Evolutionary conservation across 805 yeast genomes (phyloP), one percentile per base, ranked within the genome.

Genomic region (Saturnispora sanitii): DNA sequence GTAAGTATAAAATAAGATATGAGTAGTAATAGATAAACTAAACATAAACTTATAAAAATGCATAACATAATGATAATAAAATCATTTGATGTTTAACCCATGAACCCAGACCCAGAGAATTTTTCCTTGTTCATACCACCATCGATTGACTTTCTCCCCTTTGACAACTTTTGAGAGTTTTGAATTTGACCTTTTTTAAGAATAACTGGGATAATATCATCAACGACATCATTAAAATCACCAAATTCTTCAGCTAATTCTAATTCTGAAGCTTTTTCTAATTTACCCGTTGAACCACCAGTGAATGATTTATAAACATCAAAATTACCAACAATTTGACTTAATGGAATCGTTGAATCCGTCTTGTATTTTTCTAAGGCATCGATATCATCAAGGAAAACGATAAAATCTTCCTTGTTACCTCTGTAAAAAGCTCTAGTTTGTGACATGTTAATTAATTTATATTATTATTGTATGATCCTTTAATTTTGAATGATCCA

Each of bases 181-280:
- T 75, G 75, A 36, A 72, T 61, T 16, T 65, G 56, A 32, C 95
- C 95, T n/a, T 73, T 62, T 30, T 62, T 62, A 44, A 84, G 53
- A 37, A 86, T 81, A 37, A 60, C 55, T 41, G 70, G 70, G 42
- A 85, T 70, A n/a, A 73, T 68, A 3, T 45, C 57, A 29, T 50
- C 55, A 21, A 73, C 79, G 40, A 79, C 84, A 3, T 58, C 52
- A 31, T 62, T 65, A 37, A 68, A 62, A 20, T 71, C 64, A 22
- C 87, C 90, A 49, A 86, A 85, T 53, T 84, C 92, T 47, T 71
- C 71, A 38, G 68, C 69, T 30, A 85, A 56, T 45, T 78, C 82
- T 16, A 66, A 63, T 42, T 74, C 71, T 6, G 90, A 79, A 2
- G 90, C 94, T 51, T 74, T 78, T 38, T 79, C 83, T 20, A 82